Evolutionary conservation across 805 yeast genomes (phyloP).

Genomic region (Maudiozyma barnettii): DNA sequence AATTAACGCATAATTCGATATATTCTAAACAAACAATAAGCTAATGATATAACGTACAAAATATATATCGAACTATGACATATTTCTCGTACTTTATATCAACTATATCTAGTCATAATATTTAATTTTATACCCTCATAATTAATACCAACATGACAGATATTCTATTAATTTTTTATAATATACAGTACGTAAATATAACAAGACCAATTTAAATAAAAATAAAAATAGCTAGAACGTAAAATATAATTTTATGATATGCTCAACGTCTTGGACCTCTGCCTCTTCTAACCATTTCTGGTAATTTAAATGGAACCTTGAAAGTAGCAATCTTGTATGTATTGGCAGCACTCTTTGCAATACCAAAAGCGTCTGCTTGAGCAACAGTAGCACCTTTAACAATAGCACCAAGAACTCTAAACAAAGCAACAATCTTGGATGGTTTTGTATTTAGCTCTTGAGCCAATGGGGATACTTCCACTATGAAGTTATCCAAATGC

Average conservation of each 20-base stretch:
- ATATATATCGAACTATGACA: too few species aligned
- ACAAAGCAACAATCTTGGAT: conserved; percentile 53
- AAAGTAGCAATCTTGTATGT: conserved; percentile 72
- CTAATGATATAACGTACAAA: too few species aligned
- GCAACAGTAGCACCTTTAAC: conserved; percentile 62
- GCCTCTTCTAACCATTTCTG: conserved; percentile 67
- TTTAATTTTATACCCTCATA: too few species aligned
- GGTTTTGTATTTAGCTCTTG: conserved; percentile 78
- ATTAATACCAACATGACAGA: neutral
- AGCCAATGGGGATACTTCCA: conserved; percentile 74
- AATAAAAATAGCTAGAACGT: neutral
- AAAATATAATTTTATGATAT: neutral
- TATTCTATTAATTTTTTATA: neutral
- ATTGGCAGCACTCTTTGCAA: conserved; percentile 49
- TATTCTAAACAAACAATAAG: too few species aligned
- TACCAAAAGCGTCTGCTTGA: conserved; percentile 67
- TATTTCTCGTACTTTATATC: too few species aligned
- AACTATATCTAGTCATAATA: too few species aligned
- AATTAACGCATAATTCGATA: too few species aligned
- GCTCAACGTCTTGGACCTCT: conserved; percentile 29
- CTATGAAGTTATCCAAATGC: conserved; percentile 64
- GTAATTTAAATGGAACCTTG: conserved; percentile 82
- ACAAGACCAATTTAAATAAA: neutral
- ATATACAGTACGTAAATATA: neutral
- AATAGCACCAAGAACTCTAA: conserved; percentile 74